These are phyloP conservation scores for Leccinum cinnamomeum DNA, from an alignment of 1,284 basidiomycete species.

Conservation along the genomic window DNA sequence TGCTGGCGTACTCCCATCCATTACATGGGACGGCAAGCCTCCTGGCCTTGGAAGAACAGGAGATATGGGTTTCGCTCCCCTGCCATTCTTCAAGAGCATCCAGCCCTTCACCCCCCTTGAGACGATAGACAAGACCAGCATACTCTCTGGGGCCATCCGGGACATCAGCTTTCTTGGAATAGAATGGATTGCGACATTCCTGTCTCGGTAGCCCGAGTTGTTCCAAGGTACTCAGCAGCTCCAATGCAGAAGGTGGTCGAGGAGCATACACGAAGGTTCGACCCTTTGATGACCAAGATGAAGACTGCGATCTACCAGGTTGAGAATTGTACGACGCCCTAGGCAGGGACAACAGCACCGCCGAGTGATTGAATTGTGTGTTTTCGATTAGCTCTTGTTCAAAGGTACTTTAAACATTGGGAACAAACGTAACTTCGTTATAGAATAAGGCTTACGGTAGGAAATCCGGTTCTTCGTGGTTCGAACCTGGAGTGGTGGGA, in stretches of 20 bases:
- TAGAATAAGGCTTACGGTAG: slow-evolving; percentile 21
- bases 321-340: slow-evolving; percentile 26
- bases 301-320: slow-evolving; percentile 7
- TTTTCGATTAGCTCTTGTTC: slow-evolving; percentile 13
- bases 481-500: neutral
- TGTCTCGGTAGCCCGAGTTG: slow-evolving; percentile 55
- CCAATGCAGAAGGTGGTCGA: slow-evolving; percentile 53
- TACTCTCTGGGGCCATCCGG: slow-evolving; percentile 74
- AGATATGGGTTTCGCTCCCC: slow-evolving; percentile 13
- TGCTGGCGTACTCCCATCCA: slow-evolving; percentile 79
- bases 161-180: slow-evolving; percentile 72
- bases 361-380: neutral
- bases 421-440: neutral
- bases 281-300: neutral
- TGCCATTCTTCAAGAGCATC: slow-evolving; percentile 55
- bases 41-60: slow-evolving; percentile 2
- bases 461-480: slow-evolving; percentile 16
- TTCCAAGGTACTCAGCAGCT: slow-evolving; percentile 57
- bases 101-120: slow-evolving; percentile 62
- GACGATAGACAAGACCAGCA: slow-evolving; percentile 73
- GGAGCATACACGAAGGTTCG: slow-evolving; percentile 43
- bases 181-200: slow-evolving; percentile 78
- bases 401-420: slow-evolving; percentile 19
- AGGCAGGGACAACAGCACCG: neutral
- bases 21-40: slow-evolving; percentile 8